These are phyloP conservation scores for Dunaliella primolecta DNA, from an alignment of 139 green algal genomes.

Conservation along the genomic window DNA sequence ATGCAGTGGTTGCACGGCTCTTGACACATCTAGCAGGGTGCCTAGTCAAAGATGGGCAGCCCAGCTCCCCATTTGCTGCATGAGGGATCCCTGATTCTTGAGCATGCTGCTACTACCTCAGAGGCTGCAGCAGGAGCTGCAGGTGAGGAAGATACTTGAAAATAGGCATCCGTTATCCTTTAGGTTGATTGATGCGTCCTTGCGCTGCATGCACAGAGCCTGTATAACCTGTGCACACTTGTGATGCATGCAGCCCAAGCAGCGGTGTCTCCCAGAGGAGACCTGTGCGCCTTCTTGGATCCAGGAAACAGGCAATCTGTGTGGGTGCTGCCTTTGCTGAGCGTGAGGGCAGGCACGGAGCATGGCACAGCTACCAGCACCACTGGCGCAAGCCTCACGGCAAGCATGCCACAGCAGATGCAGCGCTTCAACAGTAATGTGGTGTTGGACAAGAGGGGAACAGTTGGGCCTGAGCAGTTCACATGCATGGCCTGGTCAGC, in stretches of 20 bases:
- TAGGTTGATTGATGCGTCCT: too few relatives aligned
- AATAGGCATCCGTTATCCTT: too few relatives aligned
- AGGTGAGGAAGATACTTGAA: too few relatives aligned
- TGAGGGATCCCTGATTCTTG: too few relatives aligned
- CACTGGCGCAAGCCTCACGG: background rate
- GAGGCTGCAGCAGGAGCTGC: background rate
- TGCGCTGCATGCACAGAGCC: too few relatives aligned
- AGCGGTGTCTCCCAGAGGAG: background rate
- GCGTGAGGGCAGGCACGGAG: background rate
- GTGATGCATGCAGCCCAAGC: background rate
- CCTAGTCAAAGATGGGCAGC: too few relatives aligned
- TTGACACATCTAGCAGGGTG: too few relatives aligned
- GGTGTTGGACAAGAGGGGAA: background rate
- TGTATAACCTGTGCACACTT: too few relatives aligned
- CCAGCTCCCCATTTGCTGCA: too few relatives aligned
- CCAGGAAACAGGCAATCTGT: background rate
- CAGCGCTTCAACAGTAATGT: background rate
- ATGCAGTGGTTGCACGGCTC: too few relatives aligned
- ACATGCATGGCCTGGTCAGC: constrained; percentile 4
- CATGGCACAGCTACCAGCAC: background rate
- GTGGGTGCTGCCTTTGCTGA: background rate
- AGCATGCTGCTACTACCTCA: background rate
- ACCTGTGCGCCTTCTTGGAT: background rate
- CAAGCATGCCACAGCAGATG: background rate
- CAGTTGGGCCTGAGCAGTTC: background rate